Evolutionary conservation across 2,329 filamentous ascomycete species (phyloP).

Genomic region (Diaporthe ilicicola): DNA sequence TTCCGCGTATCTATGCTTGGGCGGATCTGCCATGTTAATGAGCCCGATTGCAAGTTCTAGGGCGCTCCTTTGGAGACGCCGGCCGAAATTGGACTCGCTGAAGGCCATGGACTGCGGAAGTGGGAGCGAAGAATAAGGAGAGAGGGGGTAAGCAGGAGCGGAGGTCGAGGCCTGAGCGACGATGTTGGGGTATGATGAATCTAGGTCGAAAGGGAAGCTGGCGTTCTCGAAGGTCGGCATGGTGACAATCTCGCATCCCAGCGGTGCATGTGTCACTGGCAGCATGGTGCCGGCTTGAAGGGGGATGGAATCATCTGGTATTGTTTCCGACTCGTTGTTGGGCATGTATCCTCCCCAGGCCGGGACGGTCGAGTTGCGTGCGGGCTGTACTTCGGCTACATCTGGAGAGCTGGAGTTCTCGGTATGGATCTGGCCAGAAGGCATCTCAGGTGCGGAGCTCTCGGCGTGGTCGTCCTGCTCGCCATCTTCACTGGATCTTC

Average conservation of each 20-base stretch:
- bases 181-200: conserved; percentile 37
- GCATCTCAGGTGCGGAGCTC: conserved; percentile 30
- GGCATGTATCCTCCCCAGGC: conserved; percentile 41
- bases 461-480: conserved; percentile 38
- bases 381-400: neutral
- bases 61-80: conserved; percentile 72
- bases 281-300: conserved; percentile 12
- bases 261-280: conserved; percentile 16
- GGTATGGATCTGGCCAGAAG: neutral
- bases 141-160: conserved; percentile 29
- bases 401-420: conserved; percentile 35
- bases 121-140: conserved; percentile 48
- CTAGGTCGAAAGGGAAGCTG: conserved; percentile 56
- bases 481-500: conserved; percentile 52
- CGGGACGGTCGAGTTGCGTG: conserved; percentile 7
- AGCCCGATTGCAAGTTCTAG: conserved; percentile 70
- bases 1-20: conserved; percentile 21
- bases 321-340: conserved; percentile 35
- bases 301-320: neutral
- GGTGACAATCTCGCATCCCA: conserved; percentile 58
- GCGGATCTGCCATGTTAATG: conserved; percentile 49
- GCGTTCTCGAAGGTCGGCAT: conserved; percentile 62
- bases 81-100: conserved; percentile 73
- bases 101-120: conserved; percentile 65
- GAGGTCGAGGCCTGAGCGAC: conserved; percentile 36